These are phyloP conservation scores for Porcisia deanei DNA, from an alignment of 208 protist genomes.

Conservation along the genomic window DNA sequence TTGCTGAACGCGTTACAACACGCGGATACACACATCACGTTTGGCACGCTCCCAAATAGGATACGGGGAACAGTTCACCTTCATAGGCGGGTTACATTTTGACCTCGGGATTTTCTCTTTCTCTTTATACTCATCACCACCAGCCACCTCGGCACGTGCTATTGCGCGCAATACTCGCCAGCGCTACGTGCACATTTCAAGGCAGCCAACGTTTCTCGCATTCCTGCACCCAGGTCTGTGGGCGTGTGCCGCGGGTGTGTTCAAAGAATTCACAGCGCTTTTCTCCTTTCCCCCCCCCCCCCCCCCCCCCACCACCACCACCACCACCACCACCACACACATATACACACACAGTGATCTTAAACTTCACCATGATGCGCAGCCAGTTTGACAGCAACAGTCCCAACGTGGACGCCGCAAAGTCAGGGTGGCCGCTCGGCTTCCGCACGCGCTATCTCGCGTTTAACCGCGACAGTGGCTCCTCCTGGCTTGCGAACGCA, in stretches of 20 bases:
- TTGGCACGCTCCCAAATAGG: background rate
- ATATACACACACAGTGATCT: background rate
- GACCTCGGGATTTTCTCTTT: background rate
- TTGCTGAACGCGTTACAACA: background rate
- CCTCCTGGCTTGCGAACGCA: constrained; percentile 17
- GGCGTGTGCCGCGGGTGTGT: background rate
- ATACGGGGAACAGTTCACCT: too few relatives aligned
- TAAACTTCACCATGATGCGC: constrained; percentile 7
- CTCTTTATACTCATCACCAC: background rate
- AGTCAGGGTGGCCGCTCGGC: background rate
- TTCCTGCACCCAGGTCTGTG: background rate
- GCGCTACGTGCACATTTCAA: background rate
- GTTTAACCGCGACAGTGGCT: constrained; percentile 27
- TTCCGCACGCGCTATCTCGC: constrained; percentile 27
- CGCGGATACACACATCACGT: background rate
- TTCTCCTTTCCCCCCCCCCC: too few relatives aligned
- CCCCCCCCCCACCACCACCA: background rate
- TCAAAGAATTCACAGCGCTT: too few relatives aligned
- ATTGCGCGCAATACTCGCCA: background rate
- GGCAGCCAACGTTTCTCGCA: background rate
- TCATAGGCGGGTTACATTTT: background rate
- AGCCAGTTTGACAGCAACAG: constrained; percentile 6
- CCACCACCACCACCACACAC: background rate
- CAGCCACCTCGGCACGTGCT: background rate
- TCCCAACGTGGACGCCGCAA: background rate